phyloP scores from a whole-genome alignment of 768 basidiomycete species.

The Coprinopsis cinerea region DNA sequence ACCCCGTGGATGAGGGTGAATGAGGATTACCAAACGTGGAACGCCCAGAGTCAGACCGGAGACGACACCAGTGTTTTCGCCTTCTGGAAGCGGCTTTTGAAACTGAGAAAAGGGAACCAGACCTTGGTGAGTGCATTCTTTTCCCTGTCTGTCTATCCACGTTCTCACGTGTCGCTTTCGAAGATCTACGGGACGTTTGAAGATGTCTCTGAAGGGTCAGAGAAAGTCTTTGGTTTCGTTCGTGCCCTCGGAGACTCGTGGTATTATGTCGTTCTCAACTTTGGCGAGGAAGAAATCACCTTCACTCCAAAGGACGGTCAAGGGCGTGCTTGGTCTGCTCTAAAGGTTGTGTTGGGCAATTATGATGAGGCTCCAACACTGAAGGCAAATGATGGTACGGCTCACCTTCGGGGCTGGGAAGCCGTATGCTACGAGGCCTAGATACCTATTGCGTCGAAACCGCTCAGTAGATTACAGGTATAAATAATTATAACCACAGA shows the following conservation, averaged over 20 bases:
- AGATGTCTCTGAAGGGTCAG: constrained; percentile 39
- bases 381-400: constrained; percentile 1
- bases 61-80: constrained; percentile 48
- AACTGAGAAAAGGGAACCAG: constrained; percentile 45
- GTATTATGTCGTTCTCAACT: constrained; percentile 45
- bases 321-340: constrained; percentile 10
- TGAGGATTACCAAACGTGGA: constrained; percentile 57
- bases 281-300: constrained; percentile 25
- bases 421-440: constrained; percentile 20
- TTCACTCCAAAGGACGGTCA: constrained; percentile 17
- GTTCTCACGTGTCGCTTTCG: background rate
- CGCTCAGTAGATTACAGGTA: too few species aligned
- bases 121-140: constrained; percentile 39
- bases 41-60: constrained; percentile 40
- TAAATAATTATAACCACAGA: too few species aligned
- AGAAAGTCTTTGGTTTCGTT: constrained; percentile 50
- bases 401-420: constrained; percentile 26
- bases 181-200: constrained; percentile 61
- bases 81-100: constrained; percentile 58
- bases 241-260: constrained; percentile 31
- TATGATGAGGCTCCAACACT: constrained; percentile 13
- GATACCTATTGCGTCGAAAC: too few species aligned
- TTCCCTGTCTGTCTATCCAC: too few species aligned
- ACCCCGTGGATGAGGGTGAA: constrained; percentile 74
- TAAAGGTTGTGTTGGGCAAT: constrained; percentile 24